Evolutionary conservation across 2,329 filamentous ascomycete genomes (phyloP), one percentile per base, ranked within the genome.

Genomic region (Bipolaris gigantea): DNA sequence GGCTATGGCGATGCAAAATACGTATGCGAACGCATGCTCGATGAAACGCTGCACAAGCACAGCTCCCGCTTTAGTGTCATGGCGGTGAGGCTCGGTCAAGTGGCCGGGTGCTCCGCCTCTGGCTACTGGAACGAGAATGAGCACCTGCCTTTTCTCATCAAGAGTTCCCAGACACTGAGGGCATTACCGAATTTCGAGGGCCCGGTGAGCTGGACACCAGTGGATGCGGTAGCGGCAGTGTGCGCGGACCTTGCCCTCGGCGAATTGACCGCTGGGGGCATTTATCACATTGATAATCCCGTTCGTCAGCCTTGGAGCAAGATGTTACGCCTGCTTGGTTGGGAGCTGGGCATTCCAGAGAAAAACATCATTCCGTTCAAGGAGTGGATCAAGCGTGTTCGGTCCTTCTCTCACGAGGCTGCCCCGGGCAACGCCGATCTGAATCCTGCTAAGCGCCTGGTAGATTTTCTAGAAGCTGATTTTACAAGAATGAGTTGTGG

Each of bases 51-150:
- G 3, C 75, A 77, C 49, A 61, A 68, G n/a, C 65, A 78, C 55
- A 76, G 76, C 0, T 51, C 72, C 0, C 66, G 59, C 1, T 82
- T 84, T 69, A 74, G 73, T 15, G 56, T 77, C 0, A 78, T 76
- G 69, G 67, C 65, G 0, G 76, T 80, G 0, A 75, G 82, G 0
- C 70, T 77, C 0, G 83, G 80, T 0, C 83, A 85, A 63, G 80
- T 85, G 36, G 73, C 82, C 1, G 83, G 83, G 0, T 80, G 77
- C 0, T 76, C 61, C 3, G 72, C 51, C 0, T 82, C 70, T 49
- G 82, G 82, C 0, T 79, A 78, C 60, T 85, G 83, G 83, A 85
- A 85, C 57, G 69, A 76, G 0, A 72, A 74, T 25, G 81, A 85
- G 60, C 80, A 84, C 55, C 67, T 84, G 11, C 61, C 72, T 0